Conservation (phyloP, 2,329 filamentous ascomycete genomes). For the Dactylellina sp. region DNA sequence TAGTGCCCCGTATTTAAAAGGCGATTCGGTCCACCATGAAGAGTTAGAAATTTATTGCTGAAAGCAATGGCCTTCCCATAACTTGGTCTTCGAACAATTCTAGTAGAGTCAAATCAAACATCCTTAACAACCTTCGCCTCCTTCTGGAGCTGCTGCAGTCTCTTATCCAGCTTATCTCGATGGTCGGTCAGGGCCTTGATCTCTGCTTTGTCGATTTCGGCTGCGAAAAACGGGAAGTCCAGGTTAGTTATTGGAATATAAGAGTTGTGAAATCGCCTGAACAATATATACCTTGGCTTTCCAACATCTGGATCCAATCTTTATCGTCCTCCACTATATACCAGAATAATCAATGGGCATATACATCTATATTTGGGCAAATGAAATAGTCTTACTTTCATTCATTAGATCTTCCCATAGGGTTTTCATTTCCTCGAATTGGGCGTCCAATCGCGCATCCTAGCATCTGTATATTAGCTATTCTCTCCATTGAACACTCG, state of each 20-base stretch:
- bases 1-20: no score
- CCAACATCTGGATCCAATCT: not conserved
- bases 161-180: not conserved
- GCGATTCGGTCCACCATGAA: no score
- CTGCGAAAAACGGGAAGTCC: not conserved
- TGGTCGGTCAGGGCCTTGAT: slow-evolving; percentile 1
- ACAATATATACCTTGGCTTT: not conserved
- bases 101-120: not conserved
- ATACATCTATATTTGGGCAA: not conserved
- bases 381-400: not conserved
- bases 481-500: not conserved
- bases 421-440: not conserved
- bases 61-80: no score
- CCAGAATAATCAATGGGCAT: not conserved
- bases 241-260: not conserved
- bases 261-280: not conserved
- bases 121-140: not conserved
- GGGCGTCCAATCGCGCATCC: slow-evolving; percentile 8
- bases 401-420: slow-evolving; percentile 12
- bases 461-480: not conserved
- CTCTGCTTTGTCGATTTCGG: not conserved
- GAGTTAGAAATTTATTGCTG: no score
- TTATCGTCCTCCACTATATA: not conserved
- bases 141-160: not conserved
- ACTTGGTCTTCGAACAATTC: no score